Evolutionary conservation across 2,329 filamentous ascomycete species (phyloP), one percentile per base, ranked within the genome.

Genomic region (Eurotiales sp.): DNA sequence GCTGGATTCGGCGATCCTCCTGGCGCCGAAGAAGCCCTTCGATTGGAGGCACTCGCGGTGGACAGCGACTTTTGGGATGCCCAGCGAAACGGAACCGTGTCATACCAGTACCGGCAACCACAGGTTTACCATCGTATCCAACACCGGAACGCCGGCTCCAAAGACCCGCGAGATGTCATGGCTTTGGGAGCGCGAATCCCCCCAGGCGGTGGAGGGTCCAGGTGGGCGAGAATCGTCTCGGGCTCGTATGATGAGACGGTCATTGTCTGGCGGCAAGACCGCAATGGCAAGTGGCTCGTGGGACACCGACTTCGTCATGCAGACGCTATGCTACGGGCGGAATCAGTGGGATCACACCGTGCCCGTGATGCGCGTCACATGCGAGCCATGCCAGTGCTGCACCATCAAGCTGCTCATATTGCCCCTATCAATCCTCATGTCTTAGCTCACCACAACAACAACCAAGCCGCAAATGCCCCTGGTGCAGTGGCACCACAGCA

Each of bases 241-340:
- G 93, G 93, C 2, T 96, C 90, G 0, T 99, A 99, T 60, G 93
- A 99, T 60, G 90, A 96, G 72, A 91, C 85, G 10, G 90, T 99
- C 59, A 91, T 96, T 58, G 88, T 99, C 51, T 99, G 93, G 93
- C 86, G 88, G 59, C 85, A 89, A 55, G 87, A 95, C 57, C 82
- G 84, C 58, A 85, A 93, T 58, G 91, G 91, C 2, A 82, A 87
- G 22, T 97, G 93, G 91, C 85, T 85, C 58, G 83, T 85, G 49
- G 83, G 84, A 29, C 88, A 92, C 58, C 82, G 82, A 40, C 76
- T 95, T 8, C 80, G 84, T 34, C 89, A 95, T 65, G 72, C 70
- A 27, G 77, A 78, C 53, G 76, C 77, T 15, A 72, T 72, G 19
- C 67, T 59, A 15, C 65, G 64, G 45, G 66, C 70, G n/a, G 56